A percentile compares a stretch with the other conserved stretches of the same genome.
phyloP scores from a whole-genome alignment of 345 rosid species.

The Salix purpurea region DNA sequence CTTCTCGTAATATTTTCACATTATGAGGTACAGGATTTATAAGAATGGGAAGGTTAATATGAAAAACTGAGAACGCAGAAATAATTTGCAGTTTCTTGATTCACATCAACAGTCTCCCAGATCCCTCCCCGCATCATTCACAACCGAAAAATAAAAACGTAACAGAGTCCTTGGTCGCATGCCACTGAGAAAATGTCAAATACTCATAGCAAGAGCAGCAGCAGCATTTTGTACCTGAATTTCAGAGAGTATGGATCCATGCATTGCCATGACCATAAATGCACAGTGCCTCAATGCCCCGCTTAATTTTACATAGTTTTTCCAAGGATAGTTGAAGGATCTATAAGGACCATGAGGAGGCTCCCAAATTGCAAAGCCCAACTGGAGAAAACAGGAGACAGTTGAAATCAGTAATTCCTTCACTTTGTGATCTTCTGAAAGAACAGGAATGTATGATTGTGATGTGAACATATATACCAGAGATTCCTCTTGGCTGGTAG shows the following conservation, averaged over 20 bases:
- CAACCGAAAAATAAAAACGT: too few species aligned
- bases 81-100: too few species aligned
- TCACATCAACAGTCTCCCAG: too few species aligned
- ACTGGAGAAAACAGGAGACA: constrained; percentile 31
- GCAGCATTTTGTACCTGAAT: constrained; percentile 53
- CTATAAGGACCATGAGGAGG: constrained; percentile 88
- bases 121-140: too few species aligned
- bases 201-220: not conserved
- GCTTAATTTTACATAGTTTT: constrained; percentile 62
- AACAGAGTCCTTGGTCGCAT: too few species aligned
- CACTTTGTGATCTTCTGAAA: constrained; percentile 1
- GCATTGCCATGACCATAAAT: constrained; percentile 96
- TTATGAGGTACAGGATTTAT: too few species aligned
- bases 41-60: too few species aligned
- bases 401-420: not conserved
- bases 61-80: too few species aligned
- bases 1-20: too few species aligned
- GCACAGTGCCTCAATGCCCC: constrained; percentile 91
- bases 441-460: not conserved
- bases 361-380: constrained; percentile 82
- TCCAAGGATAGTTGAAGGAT: constrained; percentile 75
- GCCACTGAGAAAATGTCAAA: too few species aligned
- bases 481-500: constrained; percentile 78
- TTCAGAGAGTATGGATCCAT: constrained; percentile 83
- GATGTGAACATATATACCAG: constrained; percentile 37